Evolutionary conservation across 257 asterid species (phyloP), one percentile per base, ranked within the genome.

Genomic region (Linderniella brevidens): DNA sequence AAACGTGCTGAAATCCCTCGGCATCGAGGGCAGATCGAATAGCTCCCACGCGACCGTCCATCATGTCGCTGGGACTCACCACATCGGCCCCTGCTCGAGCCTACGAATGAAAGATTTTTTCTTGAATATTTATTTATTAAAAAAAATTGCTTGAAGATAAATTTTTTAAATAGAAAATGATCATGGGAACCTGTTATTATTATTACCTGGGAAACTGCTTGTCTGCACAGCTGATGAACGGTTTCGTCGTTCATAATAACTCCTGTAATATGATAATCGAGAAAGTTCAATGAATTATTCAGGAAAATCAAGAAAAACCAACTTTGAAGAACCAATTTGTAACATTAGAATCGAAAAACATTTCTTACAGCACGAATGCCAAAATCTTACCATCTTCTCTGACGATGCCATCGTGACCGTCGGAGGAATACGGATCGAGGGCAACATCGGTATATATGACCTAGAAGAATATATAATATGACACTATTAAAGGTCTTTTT

Each of bases 51-150:
- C 94, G 98, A 43, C 98, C 98, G 42, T 88, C 97, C 97, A 88
- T 88, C 97, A 84, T 88, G 65, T 88, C 97, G 73, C 97, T 88
- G 1, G 98, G 95, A 61, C 95, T 84, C 19, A 88, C 75, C 18
- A 88, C 93, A 76, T 88, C 98, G n/a, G 95, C 98, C 48, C 98
- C 96, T 57, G 98, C 95, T 73, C 78, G 68, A 43, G 98, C 98
- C 95, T 88, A 61, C 52, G 46, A 49, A 57, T 13, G 36, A 8
- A 65, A 45, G 19, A 25, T 2, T 25, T 25, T n/a, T 2, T 25
- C 32, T 25, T 6, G 32, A 25, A 25, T 2, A 25, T 25, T 25
- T 25, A n/a, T n/a, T n/a, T n/a, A n/a, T n/a, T n/a, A n/a, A n/a
- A n/a, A n/a, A n/a, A n/a, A n/a, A n/a, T n/a, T n/a, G n/a, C n/a